These are phyloP conservation scores for Fusarium tanahbumbuense DNA, from an alignment of 2,329 filamentous ascomycete genomes.

Conservation along the genomic window DNA sequence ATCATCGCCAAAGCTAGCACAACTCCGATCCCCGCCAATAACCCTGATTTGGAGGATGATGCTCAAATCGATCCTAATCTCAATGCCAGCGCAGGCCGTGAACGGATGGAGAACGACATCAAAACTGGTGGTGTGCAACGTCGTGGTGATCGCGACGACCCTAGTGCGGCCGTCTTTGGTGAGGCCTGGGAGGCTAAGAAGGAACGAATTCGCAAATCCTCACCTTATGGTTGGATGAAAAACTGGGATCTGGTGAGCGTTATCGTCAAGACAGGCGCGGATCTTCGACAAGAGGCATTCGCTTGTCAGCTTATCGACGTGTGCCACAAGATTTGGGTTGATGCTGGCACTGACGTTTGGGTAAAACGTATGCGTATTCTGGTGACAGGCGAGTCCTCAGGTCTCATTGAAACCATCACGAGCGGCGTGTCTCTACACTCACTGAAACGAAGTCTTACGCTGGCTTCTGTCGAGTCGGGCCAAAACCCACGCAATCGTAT, in stretches of 20 bases:
- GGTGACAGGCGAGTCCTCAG: slow-evolving; percentile 85
- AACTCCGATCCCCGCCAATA: slow-evolving; percentile 53
- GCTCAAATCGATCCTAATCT: slow-evolving; percentile 63
- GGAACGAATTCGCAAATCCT: slow-evolving; percentile 84
- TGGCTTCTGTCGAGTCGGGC: slow-evolving; percentile 78
- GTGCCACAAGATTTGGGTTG: slow-evolving; percentile 84
- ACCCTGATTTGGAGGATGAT: slow-evolving; percentile 67
- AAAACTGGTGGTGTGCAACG: slow-evolving; percentile 86
- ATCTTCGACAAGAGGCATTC: slow-evolving; percentile 86
- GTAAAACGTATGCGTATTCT: slow-evolving; percentile 89
- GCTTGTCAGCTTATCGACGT: slow-evolving; percentile 86
- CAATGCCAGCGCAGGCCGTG: slow-evolving; percentile 79
- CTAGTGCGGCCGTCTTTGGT: slow-evolving; percentile 86
- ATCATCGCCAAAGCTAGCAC: slow-evolving; percentile 81
- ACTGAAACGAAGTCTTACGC: slow-evolving; percentile 82
- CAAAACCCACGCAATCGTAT: slow-evolving; percentile 80
- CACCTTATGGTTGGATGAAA: slow-evolving; percentile 88
- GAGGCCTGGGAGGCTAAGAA: slow-evolving; percentile 88
- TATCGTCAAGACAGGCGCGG: slow-evolving; percentile 87
- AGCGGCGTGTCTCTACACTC: slow-evolving; percentile 90
- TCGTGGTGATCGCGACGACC: slow-evolving; percentile 85
- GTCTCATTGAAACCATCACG: slow-evolving; percentile 87
- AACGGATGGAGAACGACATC: slow-evolving; percentile 89
- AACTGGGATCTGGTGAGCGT: slow-evolving; percentile 90
- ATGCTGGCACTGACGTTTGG: slow-evolving; percentile 82